Evolutionary conservation across 2,329 filamentous ascomycete genomes (phyloP).

Genomic region (Didymosphaeria variabile): DNA sequence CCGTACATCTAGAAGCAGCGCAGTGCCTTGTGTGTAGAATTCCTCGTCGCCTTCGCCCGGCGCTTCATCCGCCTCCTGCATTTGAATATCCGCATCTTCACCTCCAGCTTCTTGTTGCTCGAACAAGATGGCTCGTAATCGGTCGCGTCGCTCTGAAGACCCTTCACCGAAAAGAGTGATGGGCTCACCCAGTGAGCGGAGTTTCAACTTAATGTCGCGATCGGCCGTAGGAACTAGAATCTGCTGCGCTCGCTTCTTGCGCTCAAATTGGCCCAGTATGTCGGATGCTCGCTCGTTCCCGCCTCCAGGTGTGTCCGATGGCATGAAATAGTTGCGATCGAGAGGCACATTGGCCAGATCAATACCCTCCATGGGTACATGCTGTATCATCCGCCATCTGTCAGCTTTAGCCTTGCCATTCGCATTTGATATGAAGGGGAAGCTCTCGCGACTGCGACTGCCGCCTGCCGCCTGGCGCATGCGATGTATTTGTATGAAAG

Average conservation of each 20-base stretch:
- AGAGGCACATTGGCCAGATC: slow-evolving; percentile 70
- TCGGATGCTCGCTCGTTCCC: slow-evolving; percentile 84
- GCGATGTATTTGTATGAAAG: slow-evolving; percentile 2
- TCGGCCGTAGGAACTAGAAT: slow-evolving; percentile 96
- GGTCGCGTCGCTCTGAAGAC: slow-evolving; percentile 82
- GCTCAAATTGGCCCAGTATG: slow-evolving; percentile 83
- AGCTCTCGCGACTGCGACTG: slow-evolving; percentile 8
- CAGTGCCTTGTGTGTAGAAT: slow-evolving; percentile 88
- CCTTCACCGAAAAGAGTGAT: slow-evolving; percentile 95
- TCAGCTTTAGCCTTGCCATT: slow-evolving; percentile 20
- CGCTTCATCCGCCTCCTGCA: slow-evolving; percentile 61
- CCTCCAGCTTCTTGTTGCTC: slow-evolving; percentile 73
- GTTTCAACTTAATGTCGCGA: slow-evolving; percentile 78
- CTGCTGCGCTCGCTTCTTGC: slow-evolving; percentile 84
- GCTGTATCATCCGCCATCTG: slow-evolving; percentile 46
- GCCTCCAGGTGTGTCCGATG: slow-evolving; percentile 69
- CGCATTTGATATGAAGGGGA: slow-evolving; percentile 1
- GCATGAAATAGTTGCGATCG: slow-evolving; percentile 87
- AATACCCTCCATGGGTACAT: slow-evolving; percentile 65
- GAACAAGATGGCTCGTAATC: slow-evolving; percentile 81
- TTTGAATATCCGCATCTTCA: slow-evolving; percentile 61
- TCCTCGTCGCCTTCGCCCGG: slow-evolving; percentile 73
- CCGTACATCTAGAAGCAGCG: slow-evolving; percentile 77
- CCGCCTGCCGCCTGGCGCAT: slow-evolving; percentile 6
- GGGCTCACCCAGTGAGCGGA: slow-evolving; percentile 90